Evolutionary conservation across 139 green algal genomes (phyloP).

Genomic region (Tetradesmus lagerheimii): DNA sequence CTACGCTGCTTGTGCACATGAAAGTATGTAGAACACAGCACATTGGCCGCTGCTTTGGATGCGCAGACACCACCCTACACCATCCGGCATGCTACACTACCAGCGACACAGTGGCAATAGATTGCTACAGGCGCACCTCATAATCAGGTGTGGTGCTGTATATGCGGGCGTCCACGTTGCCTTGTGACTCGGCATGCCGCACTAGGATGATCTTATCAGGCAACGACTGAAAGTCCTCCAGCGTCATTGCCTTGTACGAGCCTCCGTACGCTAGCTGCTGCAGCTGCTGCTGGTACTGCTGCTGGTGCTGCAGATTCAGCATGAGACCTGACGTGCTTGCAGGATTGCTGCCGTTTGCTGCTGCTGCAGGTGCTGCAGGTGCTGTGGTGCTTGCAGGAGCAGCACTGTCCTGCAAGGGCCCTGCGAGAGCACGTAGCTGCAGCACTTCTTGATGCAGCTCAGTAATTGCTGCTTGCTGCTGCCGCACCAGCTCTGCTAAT

Average conservation of each 20-base stretch:
- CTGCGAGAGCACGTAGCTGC: not conserved
- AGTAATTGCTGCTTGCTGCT: constrained; percentile 15
- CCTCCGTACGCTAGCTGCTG: not conserved
- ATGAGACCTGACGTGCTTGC: not conserved
- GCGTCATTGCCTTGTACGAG: constrained; percentile 30
- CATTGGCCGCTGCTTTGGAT: too few relatives aligned
- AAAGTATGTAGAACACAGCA: too few relatives aligned
- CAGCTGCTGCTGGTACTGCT: constrained; percentile 18
- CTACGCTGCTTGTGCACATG: too few relatives aligned
- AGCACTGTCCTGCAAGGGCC: not conserved
- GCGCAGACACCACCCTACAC: too few relatives aligned
- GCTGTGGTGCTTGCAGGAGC: not conserved
- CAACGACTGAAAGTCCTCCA: constrained; percentile 44
- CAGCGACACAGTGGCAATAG: too few relatives aligned
- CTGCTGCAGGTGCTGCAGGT: constrained; percentile 15
- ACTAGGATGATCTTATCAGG: constrained; percentile 58
- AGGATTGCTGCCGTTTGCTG: not conserved
- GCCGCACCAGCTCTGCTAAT: not conserved
- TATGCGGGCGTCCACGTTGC: constrained; percentile 34
- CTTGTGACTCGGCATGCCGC: constrained; percentile 50
- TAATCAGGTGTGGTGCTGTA: constrained; percentile 47
- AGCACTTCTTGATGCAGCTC: constrained; percentile 13
- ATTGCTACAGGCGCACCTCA: not conserved
- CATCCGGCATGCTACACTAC: too few relatives aligned
- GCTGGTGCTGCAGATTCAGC: not conserved